Percentiles rank a stretch among this genome's conserved stretches.
These are phyloP conservation scores for Coemansia sp. DNA, from an alignment of 192 early-diverging fungal species.

Conservation along the genomic window DNA sequence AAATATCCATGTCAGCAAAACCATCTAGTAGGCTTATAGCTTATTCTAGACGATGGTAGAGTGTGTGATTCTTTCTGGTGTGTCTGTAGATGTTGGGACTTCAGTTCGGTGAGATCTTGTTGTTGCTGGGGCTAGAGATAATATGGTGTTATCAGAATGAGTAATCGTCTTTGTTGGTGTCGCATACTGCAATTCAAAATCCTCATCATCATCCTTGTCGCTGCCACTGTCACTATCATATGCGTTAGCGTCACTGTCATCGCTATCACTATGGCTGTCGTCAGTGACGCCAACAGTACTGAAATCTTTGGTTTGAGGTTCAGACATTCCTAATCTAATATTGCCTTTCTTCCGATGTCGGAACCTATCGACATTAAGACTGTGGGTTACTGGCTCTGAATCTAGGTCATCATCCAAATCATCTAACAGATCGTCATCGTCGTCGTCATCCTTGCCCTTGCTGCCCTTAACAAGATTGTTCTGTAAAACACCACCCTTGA, in stretches of 20 bases:
- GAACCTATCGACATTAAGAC: conserved; percentile 13
- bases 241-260: not conserved
- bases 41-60: not conserved
- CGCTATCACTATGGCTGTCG: not conserved
- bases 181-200: not conserved
- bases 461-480: not conserved
- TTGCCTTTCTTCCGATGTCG: conserved; percentile 3
- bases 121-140: not conserved
- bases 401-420: conserved; percentile 8
- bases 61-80: not conserved
- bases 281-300: not conserved
- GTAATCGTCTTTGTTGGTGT: not conserved
- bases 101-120: not conserved
- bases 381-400: conserved; percentile 11
- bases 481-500: not conserved
- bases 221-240: conserved; percentile 4
- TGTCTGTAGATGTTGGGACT: not conserved
- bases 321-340: not conserved
- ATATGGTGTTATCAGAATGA: conserved; percentile 1
- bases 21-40: not conserved
- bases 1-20: not conserved
- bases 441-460: conserved; percentile 1
- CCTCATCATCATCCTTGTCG: conserved; percentile 13
- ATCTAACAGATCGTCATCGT: conserved; percentile 11
- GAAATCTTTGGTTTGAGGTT: conserved; percentile 2